Evolutionary conservation across 768 basidiomycete species (phyloP).

Genomic region (Tricholoma terreum): DNA sequence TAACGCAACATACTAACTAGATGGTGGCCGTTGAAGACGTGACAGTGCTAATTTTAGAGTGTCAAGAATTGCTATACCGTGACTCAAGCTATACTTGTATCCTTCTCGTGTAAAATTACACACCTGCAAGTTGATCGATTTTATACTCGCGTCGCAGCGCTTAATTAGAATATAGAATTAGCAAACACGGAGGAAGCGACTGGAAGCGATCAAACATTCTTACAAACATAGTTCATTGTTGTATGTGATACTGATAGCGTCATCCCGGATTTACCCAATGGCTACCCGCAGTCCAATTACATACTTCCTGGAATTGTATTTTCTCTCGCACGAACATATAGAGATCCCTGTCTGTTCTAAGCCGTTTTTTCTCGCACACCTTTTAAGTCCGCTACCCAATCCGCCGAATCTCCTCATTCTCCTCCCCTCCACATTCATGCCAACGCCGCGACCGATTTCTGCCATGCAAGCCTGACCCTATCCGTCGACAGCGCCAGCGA

Average conservation of each 20-base stretch:
- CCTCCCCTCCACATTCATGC: constrained; percentile 23
- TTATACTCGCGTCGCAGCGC: no score
- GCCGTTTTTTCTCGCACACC: constrained; percentile 16
- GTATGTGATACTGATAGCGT: neutral
- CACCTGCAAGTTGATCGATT: no score
- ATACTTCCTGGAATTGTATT: neutral
- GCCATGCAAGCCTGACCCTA: constrained; percentile 26
- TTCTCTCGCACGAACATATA: neutral
- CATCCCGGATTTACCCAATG: neutral
- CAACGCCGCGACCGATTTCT: constrained; percentile 29
- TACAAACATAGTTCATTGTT: neutral
- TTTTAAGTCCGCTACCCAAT: constrained; percentile 40
- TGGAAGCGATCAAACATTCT: neutral
- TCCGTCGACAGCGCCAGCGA: constrained; percentile 32
- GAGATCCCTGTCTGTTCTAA: neutral
- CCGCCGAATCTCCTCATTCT: constrained; percentile 53
- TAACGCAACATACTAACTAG: no score
- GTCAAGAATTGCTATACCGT: no score
- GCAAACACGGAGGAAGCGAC: no score
- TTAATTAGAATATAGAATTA: no score
- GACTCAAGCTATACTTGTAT: no score
- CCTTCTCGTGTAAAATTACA: no score
- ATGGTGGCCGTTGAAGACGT: no score
- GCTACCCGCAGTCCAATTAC: neutral
- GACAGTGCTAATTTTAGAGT: no score